Conservation (phyloP, 2,329 filamentous ascomycete genomes). For the Aaosphaeria arxii region DNA sequence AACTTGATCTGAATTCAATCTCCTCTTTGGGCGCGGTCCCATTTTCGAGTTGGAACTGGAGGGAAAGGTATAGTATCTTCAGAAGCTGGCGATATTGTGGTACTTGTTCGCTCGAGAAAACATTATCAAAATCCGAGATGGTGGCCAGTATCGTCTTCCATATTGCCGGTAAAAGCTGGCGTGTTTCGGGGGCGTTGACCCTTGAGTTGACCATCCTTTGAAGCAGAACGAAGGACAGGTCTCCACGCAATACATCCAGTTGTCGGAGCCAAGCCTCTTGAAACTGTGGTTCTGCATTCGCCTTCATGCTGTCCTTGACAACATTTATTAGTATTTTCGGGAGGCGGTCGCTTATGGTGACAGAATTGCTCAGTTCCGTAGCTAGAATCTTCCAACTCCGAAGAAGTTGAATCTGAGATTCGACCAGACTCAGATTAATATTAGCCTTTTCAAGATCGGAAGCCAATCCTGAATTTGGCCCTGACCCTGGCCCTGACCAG, state of each 20-base stretch:
- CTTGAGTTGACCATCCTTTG: conserved; percentile 68
- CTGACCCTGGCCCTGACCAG: conserved; percentile 60
- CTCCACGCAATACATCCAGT: conserved; percentile 71
- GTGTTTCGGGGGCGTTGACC: conserved; percentile 50
- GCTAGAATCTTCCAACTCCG: conserved; percentile 87
- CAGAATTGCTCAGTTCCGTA: conserved; percentile 73
- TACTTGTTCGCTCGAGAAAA: conserved; percentile 55
- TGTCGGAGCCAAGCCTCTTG: conserved; percentile 61
- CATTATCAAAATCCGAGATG: conserved; percentile 58
- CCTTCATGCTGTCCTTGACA: conserved; percentile 71
- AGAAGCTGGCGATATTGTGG: conserved; percentile 81
- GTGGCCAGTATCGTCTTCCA: conserved; percentile 60
- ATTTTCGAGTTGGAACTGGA: conserved; percentile 59
- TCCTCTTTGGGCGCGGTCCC: conserved; percentile 28
- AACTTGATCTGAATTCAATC: conserved; percentile 30
- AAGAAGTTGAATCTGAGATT: conserved; percentile 84
- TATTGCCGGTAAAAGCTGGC: conserved; percentile 53
- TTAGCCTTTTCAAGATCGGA: conserved; percentile 85
- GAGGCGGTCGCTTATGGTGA: conserved; percentile 53
- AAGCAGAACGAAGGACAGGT: conserved; percentile 77
- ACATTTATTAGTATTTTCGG: conserved; percentile 71
- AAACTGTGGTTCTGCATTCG: conserved; percentile 70
- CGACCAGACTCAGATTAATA: conserved; percentile 84
- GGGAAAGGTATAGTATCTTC: conserved; percentile 77
- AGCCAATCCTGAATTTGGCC: conserved; percentile 66